A percentile compares a stretch with the other conserved stretches of the same genome.
Conservation (phyloP, 805 yeast species). For the Lipomyces kockii region DNA sequence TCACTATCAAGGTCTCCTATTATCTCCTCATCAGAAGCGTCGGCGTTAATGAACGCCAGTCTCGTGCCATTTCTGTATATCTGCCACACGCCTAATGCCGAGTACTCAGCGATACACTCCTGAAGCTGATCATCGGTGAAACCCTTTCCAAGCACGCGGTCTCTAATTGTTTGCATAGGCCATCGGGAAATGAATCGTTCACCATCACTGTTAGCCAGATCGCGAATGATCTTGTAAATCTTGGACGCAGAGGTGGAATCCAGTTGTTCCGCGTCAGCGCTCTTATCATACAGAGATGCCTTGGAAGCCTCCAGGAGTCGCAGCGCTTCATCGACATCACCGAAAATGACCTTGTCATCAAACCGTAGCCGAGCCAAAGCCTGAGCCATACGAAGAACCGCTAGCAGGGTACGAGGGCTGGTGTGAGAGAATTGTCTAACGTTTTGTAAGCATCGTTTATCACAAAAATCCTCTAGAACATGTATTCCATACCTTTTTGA, state of each 20-base stretch:
- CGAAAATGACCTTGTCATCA: constrained; percentile 66
- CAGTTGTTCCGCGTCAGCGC: constrained; percentile 50
- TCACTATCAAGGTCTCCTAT: constrained; percentile 3
- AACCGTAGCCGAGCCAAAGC: constrained; percentile 91
- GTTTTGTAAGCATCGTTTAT: not conserved
- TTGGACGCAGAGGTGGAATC: constrained; percentile 70
- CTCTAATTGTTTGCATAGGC: constrained; percentile 58
- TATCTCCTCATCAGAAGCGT: constrained; percentile 7
- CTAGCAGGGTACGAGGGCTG: constrained; percentile 93
- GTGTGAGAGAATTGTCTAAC: constrained; percentile 76
- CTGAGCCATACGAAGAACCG: constrained; percentile 89
- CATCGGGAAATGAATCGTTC: constrained; percentile 46
- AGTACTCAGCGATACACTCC: constrained; percentile 76
- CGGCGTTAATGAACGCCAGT: constrained; percentile 34
- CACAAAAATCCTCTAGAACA: not conserved
- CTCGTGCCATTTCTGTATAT: constrained; percentile 25
- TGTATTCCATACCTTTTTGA: constrained; percentile 52
- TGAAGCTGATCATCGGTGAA: constrained; percentile 78
- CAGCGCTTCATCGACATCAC: constrained; percentile 95
- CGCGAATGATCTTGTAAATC: constrained; percentile 72
- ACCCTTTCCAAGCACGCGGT: constrained; percentile 76
- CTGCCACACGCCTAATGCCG: constrained; percentile 69
- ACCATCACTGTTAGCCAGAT: constrained; percentile 54
- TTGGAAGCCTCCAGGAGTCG: constrained; percentile 87
- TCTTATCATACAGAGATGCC: constrained; percentile 65